Conservation (phyloP, 306 rosid species). For the Ochetophila trinervis region DNA sequence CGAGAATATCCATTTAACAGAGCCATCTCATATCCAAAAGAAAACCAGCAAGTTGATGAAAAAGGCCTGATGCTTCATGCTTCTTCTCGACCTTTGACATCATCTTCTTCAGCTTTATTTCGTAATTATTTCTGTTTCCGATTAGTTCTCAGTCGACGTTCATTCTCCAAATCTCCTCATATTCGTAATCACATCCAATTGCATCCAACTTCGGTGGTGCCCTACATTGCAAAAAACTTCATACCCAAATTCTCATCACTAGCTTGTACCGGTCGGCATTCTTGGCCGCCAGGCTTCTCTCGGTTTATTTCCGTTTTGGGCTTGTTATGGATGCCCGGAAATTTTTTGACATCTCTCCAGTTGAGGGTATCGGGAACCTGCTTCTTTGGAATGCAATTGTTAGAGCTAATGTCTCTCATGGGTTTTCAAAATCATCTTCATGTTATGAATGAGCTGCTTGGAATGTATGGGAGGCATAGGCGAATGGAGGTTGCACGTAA, state of each 20-base stretch:
- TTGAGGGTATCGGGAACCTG: conserved; percentile 32
- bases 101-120: conserved; percentile 11
- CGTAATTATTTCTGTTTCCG: conserved; percentile 6
- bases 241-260: conserved; percentile 46
- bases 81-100: conserved; percentile 21
- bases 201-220: conserved; percentile 30
- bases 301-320: conserved; percentile 45
- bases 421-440: conserved; percentile 55
- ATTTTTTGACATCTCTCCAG: conserved; percentile 36
- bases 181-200: neutral
- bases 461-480: conserved; percentile 64
- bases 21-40: too few species aligned
- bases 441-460: conserved; percentile 57
- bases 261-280: conserved; percentile 37
- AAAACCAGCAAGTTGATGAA: too few species aligned
- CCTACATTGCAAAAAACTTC: conserved; percentile 51
- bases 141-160: conserved; percentile 6
- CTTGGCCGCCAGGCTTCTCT: conserved; percentile 56
- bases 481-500: conserved; percentile 46
- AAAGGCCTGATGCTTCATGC: conserved; percentile 47
- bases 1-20: too few species aligned
- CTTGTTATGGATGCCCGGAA: conserved; percentile 41
- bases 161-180: conserved; percentile 7
- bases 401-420: conserved; percentile 69
- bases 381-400: conserved; percentile 74